Base-by-base conservation (phyloP, 2,329 filamentous ascomycete species). In the Seiridium cupressi region DNA sequence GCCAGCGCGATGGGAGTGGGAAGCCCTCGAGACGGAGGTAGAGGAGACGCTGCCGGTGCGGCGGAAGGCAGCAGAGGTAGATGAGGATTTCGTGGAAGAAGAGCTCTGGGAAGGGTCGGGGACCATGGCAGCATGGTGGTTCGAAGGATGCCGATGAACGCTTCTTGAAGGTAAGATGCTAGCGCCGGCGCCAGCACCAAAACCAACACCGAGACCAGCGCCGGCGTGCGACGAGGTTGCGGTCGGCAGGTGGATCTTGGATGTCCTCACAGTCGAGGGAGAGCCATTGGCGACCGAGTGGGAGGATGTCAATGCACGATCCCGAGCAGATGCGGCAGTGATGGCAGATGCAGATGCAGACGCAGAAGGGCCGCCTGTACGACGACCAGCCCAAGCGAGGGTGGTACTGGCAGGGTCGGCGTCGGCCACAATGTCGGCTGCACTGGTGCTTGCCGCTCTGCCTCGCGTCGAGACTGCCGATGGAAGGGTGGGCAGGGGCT, bases 21-120 rank as follows among this genome's bases (percentile, higher is more conserved):
- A n/a, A 35, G 34, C 32, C 38, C 49, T 32, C 11, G 49, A 74
- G 63, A 72, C 77, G 62, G 81, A 80, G 56, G 75, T 74, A 62
- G 80, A 79, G 56, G 80, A 82, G 60, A 80, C 65, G 68, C 77
- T 81, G 57, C 81, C 79, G 70, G 76, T 72, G 66, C 79, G 77
- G 63, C 73, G 63, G 61, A 72, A 73, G 60, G 70, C 57, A 72
- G 55, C 38, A 69, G 59, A 68, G 74, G 68, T 74, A 51, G 61
- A 58, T 60, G 53, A 54, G 51, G 51, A 44, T 26, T 44, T 42
- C n/a, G 51, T 42, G n/a, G 51, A 35, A 18, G 26, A 36, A 35
- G 55, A 46, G 44, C 13, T 48, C 10, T 46, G 51, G 18, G 36
- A 42, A 59, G 61, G 59, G 58, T 66, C 65, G 36, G 56, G 59